Evolutionary conservation across 805 yeast genomes (phyloP), one percentile per base, ranked within the genome.

Genomic region (Lipomyces kockii): DNA sequence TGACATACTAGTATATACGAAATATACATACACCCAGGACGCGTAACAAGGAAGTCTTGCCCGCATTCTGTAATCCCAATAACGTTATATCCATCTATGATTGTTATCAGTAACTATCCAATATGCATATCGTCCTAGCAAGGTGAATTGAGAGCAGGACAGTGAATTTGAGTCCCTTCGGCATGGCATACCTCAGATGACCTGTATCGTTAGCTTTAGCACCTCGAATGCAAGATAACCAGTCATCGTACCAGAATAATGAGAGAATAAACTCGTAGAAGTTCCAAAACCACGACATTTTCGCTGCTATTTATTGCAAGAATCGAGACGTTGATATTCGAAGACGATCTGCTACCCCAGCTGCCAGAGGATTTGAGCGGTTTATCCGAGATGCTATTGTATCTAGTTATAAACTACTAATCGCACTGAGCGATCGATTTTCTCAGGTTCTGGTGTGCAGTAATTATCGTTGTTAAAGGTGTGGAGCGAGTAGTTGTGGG

Each of bases 21-120:
- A 17, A 22, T 37, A 46, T 12, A 49, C 34, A 71, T 66, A 76
- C 80, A 7, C 74, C 72, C 35, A 78, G 71, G 22, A 75, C 80
- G 27, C 72, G 71, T 51, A 78, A 64, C n/a, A 78, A 66, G 22
- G 80, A 76, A 7, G 81, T 78, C 62, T 78, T 78, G 20, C 81
- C 81, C 14, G 81, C 81, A 70, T 79, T 79, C 64, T 78, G 81
- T 9, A 78, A 75, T 5, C 81, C 81, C 20, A 78, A 67, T 9
- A 78, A 65, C 2, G 80, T 77, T 37, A 78, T 72, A 61, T 79
- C 80, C 68, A 79, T 74, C 78, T 78, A 61, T 12, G 59, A 53
- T 22, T 25, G 53, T 20, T 27, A 7, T 58, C 20, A 14, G 43
- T 22, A n/a, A 37, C 27, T 53, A 35, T 51, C 20, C 22, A 34